Evolutionary conservation across 352 stramenopile genomes (phyloP), one percentile per base, ranked within the genome.

Genomic region (Sclerospora graminicola): DNA sequence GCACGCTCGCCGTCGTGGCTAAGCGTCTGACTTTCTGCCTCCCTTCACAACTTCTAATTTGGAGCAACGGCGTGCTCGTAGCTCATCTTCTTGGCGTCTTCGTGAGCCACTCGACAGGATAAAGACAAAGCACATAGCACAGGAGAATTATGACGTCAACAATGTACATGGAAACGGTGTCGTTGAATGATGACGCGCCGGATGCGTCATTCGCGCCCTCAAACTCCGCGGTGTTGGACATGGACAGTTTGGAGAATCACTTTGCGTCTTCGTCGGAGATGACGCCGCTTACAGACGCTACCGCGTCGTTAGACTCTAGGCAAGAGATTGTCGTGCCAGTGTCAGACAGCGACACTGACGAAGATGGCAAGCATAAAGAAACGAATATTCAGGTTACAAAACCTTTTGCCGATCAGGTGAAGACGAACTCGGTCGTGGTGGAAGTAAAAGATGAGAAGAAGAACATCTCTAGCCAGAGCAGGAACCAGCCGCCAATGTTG

Each of bases 211-310:
- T 6, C 21, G 6, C 21, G 21, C 6, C 21, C 21, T 26, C 21
- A 6, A 26, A 6, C 21, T 26, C 21, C 3, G 21, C 6, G 21
- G 21, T 26, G 21, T 6, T 26, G 21, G 21, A 26, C 21, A 26
- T 26, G 21, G 72, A 78, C 45, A 55, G 42, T 40, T 38, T 85
- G 18, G 72, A 84, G 41, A 45, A 65, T 29, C 69, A 83, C 19
- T 65, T 73, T 16, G 39, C 53, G n/a, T 32, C 44, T 30, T 41
- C 33, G 5, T 27, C 56, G 31, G 68, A 35, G 37, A 73, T 43
- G 51, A 26, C 21, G 21, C 6, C 21, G 3, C 4, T 7, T 26
- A 26, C 21, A 6, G 57, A 54, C 30, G 29, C 14, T 23, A 47
- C 21, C 36, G 56, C 45, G 37, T 52, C 23, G 31, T 54, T 30